Conservation (phyloP, 768 basidiomycete genomes). For the Tricholoma hemisulphureum region DNA sequence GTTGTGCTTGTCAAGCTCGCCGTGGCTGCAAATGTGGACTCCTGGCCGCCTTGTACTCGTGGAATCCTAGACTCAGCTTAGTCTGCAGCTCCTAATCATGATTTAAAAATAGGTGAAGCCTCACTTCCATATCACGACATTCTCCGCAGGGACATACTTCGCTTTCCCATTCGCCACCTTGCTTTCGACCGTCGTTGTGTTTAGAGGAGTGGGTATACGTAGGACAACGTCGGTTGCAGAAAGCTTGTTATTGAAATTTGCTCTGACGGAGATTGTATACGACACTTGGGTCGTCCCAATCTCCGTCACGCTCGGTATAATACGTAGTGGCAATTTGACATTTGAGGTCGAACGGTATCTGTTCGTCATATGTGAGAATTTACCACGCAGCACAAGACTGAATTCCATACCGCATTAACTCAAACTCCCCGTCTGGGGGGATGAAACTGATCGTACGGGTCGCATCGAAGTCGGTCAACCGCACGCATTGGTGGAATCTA, state of each 20-base stretch:
- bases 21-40: constrained; percentile 79
- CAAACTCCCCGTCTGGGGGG: constrained; percentile 98
- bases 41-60: constrained; percentile 88
- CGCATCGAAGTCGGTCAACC: constrained; percentile 91
- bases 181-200: constrained; percentile 89
- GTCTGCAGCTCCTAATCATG: background rate
- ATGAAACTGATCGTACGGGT: constrained; percentile 94
- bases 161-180: constrained; percentile 93
- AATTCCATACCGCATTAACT: constrained; percentile 82
- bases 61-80: constrained; percentile 62
- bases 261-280: constrained; percentile 83
- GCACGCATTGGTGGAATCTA: constrained; percentile 97
- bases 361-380: background rate
- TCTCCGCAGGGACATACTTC: constrained; percentile 95
- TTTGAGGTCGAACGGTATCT: constrained; percentile 97
- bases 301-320: constrained; percentile 91
- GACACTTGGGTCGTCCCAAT: constrained; percentile 90
- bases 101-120: constrained; percentile 30
- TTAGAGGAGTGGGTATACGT: constrained; percentile 93
- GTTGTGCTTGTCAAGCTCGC: constrained; percentile 88
- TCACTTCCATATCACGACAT: constrained; percentile 97
- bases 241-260: constrained; percentile 88
- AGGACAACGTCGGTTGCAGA: constrained; percentile 91
- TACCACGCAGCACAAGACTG: constrained; percentile 1
- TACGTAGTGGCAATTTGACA: constrained; percentile 87